Evolutionary conservation across 2,329 filamentous ascomycete genomes (phyloP).

Genomic region (Cadophora sp.): DNA sequence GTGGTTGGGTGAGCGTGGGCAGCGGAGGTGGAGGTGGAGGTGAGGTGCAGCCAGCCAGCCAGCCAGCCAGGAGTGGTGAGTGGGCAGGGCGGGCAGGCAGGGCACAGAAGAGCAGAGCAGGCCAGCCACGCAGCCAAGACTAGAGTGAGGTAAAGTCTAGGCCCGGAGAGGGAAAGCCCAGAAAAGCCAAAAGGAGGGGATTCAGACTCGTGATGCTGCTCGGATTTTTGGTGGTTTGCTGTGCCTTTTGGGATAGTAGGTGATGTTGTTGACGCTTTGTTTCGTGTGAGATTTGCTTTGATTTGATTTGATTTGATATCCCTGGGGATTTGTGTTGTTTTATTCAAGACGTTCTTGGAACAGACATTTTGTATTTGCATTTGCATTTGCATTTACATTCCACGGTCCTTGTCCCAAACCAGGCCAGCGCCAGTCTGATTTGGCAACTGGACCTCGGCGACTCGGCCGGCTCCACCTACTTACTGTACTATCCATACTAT

Average conservation of each 20-base stretch:
- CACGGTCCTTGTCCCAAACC: background rate
- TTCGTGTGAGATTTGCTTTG: too few species aligned
- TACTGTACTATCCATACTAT: too few species aligned
- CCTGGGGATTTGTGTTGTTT: background rate
- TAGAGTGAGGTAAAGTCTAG: background rate
- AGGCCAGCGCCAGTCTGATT: constrained; percentile 2
- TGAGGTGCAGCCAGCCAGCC: background rate
- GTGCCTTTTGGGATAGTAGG: background rate
- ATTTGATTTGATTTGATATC: too few species aligned
- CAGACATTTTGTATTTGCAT: background rate
- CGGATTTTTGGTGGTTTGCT: background rate
- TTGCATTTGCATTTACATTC: too few species aligned
- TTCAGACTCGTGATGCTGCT: constrained; percentile 9
- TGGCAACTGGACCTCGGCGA: background rate
- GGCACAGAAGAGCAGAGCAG: too few species aligned
- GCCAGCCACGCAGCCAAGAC: constrained; percentile 7
- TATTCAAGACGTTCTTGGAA: background rate
- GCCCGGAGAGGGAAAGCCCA: background rate
- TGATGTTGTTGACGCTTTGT: background rate
- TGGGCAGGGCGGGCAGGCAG: too few species aligned
- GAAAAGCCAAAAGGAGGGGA: constrained; percentile 1
- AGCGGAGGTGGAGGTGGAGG: constrained; percentile 1
- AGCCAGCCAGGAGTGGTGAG: too few species aligned
- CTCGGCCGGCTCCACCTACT: background rate
- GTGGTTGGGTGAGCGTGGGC: background rate